These are phyloP conservation scores for Candida albicans DNA, from an alignment of 1,139 yeast species.

Conservation along the genomic window DNA sequence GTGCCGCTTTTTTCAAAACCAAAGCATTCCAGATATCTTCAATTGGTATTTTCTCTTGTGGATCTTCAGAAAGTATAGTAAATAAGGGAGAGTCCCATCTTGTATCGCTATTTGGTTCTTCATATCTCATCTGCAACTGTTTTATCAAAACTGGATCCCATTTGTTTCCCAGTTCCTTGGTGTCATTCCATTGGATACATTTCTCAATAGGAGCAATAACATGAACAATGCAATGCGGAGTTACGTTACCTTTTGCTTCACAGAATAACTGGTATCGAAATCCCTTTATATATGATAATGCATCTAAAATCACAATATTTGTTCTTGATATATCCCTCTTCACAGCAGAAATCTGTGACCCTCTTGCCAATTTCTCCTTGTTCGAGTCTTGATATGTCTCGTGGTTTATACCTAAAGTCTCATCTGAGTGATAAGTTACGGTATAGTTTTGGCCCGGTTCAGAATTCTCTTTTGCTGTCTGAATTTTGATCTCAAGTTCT, in stretches of 20 bases:
- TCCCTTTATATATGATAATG: slow-evolving; percentile 90
- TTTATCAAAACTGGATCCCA: slow-evolving; percentile 74
- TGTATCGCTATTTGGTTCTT: slow-evolving; percentile 84
- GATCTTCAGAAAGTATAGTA: slow-evolving; percentile 56
- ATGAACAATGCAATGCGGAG: slow-evolving; percentile 83
- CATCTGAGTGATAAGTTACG: slow-evolving; percentile 75
- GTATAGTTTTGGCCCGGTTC: slow-evolving; percentile 55
- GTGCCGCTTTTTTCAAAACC: slow-evolving; percentile 59
- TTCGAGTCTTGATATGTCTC: slow-evolving; percentile 65
- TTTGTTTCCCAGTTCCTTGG: slow-evolving; percentile 20
- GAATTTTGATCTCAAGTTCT: slow-evolving; percentile 50
- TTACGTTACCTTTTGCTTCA: slow-evolving; percentile 82
- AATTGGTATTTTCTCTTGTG: slow-evolving; percentile 51
- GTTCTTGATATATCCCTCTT: slow-evolving; percentile 71
- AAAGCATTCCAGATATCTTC: slow-evolving; percentile 74
- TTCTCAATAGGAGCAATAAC: slow-evolving; percentile 65
- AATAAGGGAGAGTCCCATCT: slow-evolving; percentile 96
- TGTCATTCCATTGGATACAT: slow-evolving; percentile 63
- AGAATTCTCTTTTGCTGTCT: slow-evolving; percentile 28
- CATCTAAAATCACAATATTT: slow-evolving; percentile 79
- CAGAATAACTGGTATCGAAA: slow-evolving; percentile 91
- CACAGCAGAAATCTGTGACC: slow-evolving; percentile 84
- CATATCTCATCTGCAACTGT: slow-evolving; percentile 80
- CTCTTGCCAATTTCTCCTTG: slow-evolving; percentile 79
- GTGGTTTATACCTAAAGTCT: slow-evolving; percentile 69